Percentiles rank a stretch among this genome's conserved stretches.
These are phyloP conservation scores for Kodamaea kakaduensis DNA, from an alignment of 805 yeast genomes.

Conservation along the genomic window DNA sequence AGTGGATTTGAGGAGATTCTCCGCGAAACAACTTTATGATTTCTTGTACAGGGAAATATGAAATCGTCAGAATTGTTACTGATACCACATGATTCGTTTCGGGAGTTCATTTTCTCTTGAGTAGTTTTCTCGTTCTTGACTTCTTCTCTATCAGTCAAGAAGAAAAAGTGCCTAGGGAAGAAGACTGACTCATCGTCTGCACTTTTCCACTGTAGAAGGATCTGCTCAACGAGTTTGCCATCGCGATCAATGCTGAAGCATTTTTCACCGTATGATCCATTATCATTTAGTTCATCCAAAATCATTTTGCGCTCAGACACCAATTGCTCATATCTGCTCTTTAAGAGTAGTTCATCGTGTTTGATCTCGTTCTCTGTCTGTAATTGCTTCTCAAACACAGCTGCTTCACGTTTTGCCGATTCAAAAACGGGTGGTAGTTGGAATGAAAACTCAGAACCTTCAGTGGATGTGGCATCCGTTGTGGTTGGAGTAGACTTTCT, in stretches of 20 bases:
- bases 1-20: background rate
- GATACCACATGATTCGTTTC: no score
- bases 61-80: background rate
- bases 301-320: conserved; percentile 14
- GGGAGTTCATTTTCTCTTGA: no score
- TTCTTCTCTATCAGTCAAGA: conserved; percentile 10
- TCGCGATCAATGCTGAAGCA: conserved; percentile 17
- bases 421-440: conserved; percentile 28
- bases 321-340: conserved; percentile 11
- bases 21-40: background rate
- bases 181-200: conserved; percentile 9
- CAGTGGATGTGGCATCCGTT: background rate
- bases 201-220: conserved; percentile 13
- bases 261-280: conserved; percentile 22
- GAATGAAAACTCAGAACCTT: conserved; percentile 17
- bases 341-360: conserved; percentile 11
- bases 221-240: conserved; percentile 18
- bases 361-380: conserved; percentile 16
- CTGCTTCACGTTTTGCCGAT: conserved; percentile 24
- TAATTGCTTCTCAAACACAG: conserved; percentile 17
- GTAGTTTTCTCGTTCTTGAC: no score
- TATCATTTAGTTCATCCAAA: conserved; percentile 29
- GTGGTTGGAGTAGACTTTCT: background rate
- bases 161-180: conserved; percentile 23
- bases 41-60: background rate